Evolutionary conservation across 805 yeast genomes (phyloP), one percentile per base, ranked within the genome.

Genomic region (Saturnispora sanitii): DNA sequence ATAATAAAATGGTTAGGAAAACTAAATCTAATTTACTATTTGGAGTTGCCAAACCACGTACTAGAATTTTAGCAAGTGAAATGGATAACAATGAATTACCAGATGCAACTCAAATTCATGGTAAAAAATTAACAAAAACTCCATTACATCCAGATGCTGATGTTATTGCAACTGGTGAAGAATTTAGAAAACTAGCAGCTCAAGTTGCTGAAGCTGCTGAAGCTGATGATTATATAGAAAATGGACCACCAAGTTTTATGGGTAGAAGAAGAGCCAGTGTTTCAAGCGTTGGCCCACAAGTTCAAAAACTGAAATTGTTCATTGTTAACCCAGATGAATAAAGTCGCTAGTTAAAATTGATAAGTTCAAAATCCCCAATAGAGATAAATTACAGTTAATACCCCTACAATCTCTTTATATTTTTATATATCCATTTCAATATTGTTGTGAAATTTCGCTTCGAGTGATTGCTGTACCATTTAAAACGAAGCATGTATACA

Each of bases 21-120:
- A 15, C 28, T 12, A 17, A 17, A 15, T 39, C 42, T 20, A 27
- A 23, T 21, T 18, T 33, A n/a, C 35, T 39, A 7, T 39, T 39
- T 21, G 25, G 42, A 15, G 37, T 13, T 5, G 8, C 74, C 43
- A 70, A 75, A 40, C 82, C 82, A 20, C 68, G 85, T 35, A 67
- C 81, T 47, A 67, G 92, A 37, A 66, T 82, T 59, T 64, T 82
- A 45, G 90, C 88, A 2, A 73, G 81, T 19, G 92, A 82, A 55
- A 78, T 82, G 28, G 88, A 79, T 46, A 85, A 80, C 41, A 73
- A 67, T 26, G 84, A 76, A 43, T 43, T 58, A 22, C 64, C 64
- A 1, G 61, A 59, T 43, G 60, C 64, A 12, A 58, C 53, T 15
- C 42, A 51, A 42, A 49, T 60, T 13, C 62, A 58, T 38, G 42